Percentiles rank a stretch among this genome's conserved stretches.
Evolutionary conservation across 768 basidiomycete species (phyloP).

Genomic region (Gautieria morchelliformis): DNA sequence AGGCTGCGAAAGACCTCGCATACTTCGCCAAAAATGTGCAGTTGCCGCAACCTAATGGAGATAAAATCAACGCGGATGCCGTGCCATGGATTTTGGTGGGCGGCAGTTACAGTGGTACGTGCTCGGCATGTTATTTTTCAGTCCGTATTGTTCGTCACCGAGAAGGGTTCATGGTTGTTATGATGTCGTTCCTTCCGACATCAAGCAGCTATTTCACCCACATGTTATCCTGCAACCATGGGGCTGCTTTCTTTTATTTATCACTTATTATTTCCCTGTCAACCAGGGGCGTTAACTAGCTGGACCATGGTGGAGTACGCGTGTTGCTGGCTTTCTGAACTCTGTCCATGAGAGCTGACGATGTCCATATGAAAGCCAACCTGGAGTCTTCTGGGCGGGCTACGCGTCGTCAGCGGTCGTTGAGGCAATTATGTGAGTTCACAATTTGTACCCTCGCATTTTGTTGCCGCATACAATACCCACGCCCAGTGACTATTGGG

Average conservation of each 20-base stretch:
- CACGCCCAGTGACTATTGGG: conserved; percentile 43
- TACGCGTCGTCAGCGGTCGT: conserved; percentile 62
- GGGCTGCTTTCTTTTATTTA: background rate
- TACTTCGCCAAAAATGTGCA: conserved; percentile 60
- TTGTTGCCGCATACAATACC: background rate
- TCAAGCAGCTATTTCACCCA: too few species aligned
- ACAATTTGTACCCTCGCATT: background rate
- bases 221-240: too few species aligned
- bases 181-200: too few species aligned
- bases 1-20: conserved; percentile 40
- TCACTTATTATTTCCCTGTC: background rate
- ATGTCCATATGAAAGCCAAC: conserved; percentile 34
- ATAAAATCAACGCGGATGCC: conserved; percentile 44
- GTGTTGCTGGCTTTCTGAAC: background rate
- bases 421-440: conserved; percentile 34
- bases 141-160: too few species aligned
- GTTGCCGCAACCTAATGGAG: conserved; percentile 59
- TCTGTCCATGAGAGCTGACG: background rate
- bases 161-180: too few species aligned
- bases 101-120: conserved; percentile 10
- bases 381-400: conserved; percentile 49
- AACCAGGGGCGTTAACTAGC: conserved; percentile 8
- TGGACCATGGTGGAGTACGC: conserved; percentile 52
- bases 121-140: background rate
- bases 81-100: conserved; percentile 35